These are phyloP conservation scores for Chrysopogon serrulatus DNA, from an alignment of 176 grass and related monocot genomes.

Conservation along the genomic window DNA sequence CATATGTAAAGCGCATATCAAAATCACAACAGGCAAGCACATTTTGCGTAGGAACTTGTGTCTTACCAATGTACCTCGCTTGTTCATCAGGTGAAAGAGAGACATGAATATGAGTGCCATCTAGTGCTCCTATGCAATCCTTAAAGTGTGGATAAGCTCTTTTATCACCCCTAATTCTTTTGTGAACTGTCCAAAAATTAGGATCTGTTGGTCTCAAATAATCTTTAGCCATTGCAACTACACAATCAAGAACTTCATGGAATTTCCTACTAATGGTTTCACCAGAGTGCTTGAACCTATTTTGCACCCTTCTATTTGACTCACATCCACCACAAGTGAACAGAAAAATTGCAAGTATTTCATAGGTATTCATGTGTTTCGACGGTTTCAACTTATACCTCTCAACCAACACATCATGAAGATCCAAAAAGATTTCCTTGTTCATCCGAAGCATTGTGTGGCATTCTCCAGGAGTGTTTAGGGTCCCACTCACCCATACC, in stretches of 20 bases:
- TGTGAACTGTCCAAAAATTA: not conserved
- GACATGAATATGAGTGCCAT: not conserved
- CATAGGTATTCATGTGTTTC: not conserved
- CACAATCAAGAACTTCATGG: not conserved
- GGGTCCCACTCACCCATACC: not conserved
- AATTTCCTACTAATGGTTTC: not conserved
- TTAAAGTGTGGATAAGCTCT: not conserved
- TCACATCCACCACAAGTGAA: not conserved
- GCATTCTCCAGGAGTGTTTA: not conserved
- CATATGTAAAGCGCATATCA: not conserved
- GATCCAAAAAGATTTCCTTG: not conserved
- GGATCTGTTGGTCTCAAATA: not conserved
- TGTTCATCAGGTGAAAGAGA: not conserved
- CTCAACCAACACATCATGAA: not conserved
- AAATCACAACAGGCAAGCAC: not conserved
- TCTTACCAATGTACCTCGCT: not conserved
- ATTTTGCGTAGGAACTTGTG: too few species aligned
- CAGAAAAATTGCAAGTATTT: not conserved
- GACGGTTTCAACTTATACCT: not conserved
- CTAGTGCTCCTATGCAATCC: not conserved
- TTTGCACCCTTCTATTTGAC: not conserved
- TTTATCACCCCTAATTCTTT: not conserved
- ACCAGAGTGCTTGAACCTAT: not conserved
- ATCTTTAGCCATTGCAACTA: not conserved
- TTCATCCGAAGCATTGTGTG: not conserved